Evolutionary conservation across 1,139 yeast species (phyloP), one percentile per base, ranked within the genome.

Genomic region (Hansenula lynferdii): DNA sequence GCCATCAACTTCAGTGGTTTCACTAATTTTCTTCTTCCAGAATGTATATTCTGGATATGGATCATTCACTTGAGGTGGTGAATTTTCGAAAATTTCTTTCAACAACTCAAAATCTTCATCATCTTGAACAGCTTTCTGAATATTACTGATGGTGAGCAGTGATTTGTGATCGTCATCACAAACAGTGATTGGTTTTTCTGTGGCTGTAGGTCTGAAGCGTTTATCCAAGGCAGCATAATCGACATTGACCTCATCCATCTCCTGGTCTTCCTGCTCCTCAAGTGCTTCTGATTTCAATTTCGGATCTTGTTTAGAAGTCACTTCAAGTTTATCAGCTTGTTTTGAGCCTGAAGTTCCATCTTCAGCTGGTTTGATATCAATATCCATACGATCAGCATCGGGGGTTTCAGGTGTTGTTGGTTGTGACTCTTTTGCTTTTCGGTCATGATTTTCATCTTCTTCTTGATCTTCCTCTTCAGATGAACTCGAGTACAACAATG

Each of bases 41-140:
- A 83, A 77, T 86, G 87, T 81, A 44, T 76, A 80, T 15, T 69
- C 72, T 6, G 75, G 54, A 7, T 36, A 32, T 47, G 72, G 65
- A 11, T 64, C 64, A 29, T 76, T 64, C 0, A 53, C 45, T 0
- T 56, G 45, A 1, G 58, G 52, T 1, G 62, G 47, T 7, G 56
- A 58, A 4, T 60, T 51, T 1, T 58, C 53, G 20, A 83, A 58
- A 0, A 75, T 64, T 42, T 70, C 67, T 40, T 67, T 65, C 16
- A 85, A 68, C 16, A 81, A 56, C 22, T 55, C 57, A 42, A 80
- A 63, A 60, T 89, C 97, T 57, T 89, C 96, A 1, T 75, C 77
- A 54, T 89, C 96, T 51, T 76, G 77, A 18, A 89, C 61, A 1
- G 76, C 44, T 4, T 61, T 56, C 49, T 82, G 85, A 4, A 86